A percentile compares a stretch with the other conserved stretches of the same genome.
Conservation (phyloP, 2,329 filamentous ascomycete genomes). For the Colletotrichum destructivum region DNA sequence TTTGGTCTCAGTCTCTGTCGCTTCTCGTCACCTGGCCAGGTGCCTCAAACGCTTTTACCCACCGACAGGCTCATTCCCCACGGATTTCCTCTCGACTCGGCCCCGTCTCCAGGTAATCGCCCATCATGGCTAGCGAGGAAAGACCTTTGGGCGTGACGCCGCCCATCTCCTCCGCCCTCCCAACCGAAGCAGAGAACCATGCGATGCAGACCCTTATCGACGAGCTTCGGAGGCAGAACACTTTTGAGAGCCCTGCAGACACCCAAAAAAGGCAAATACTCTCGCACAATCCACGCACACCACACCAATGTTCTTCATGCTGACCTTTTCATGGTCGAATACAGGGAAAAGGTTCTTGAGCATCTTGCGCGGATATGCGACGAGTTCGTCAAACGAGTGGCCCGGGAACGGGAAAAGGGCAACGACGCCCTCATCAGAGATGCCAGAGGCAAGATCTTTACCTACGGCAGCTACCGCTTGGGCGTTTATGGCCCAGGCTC, state of each 20-base stretch:
- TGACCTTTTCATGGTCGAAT: conserved; percentile 1
- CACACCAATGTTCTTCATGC: conserved; percentile 3
- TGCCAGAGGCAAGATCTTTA: conserved; percentile 93
- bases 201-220: conserved; percentile 85
- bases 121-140: conserved; percentile 56
- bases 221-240: conserved; percentile 90
- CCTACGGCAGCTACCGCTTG: conserved; percentile 94
- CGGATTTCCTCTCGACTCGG: background rate
- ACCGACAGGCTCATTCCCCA: conserved; percentile 9
- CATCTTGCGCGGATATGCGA: conserved; percentile 85
- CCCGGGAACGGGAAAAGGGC: conserved; percentile 78
- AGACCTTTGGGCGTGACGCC: conserved; percentile 79
- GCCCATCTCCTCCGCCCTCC: conserved; percentile 83
- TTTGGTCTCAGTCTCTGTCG: background rate
- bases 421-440: conserved; percentile 84
- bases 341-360: conserved; percentile 79
- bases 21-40: conserved; percentile 16
- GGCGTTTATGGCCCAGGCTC: conserved; percentile 96
- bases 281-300: background rate
- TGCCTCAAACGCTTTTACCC: conserved; percentile 4
- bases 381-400: conserved; percentile 89
- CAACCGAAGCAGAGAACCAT: conserved; percentile 82
- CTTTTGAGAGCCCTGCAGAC: conserved; percentile 88
- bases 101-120: conserved; percentile 11
- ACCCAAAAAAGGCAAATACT: conserved; percentile 81